Conservation (phyloP, 2,329 filamentous ascomycete species). For the Neofusicoccum kwambonambiense region DNA sequence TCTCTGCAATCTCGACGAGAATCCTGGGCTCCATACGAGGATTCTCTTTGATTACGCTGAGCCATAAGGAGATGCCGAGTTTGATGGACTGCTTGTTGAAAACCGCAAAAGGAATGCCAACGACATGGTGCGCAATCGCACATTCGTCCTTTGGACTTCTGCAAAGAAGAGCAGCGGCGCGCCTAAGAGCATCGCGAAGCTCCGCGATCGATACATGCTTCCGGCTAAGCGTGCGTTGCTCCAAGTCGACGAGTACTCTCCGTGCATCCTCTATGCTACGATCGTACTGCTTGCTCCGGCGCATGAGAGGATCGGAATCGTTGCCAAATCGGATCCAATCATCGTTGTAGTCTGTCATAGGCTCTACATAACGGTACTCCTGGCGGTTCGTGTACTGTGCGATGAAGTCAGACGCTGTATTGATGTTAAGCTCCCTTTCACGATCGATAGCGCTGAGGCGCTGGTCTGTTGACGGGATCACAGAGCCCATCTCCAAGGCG, state of each 20-base stretch:
- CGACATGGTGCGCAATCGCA: conserved; percentile 79
- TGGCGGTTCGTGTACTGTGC: conserved; percentile 96
- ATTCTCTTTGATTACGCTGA: conserved; percentile 96
- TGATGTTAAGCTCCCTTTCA: conserved; percentile 71
- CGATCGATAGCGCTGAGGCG: conserved; percentile 76
- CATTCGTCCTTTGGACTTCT: conserved; percentile 72
- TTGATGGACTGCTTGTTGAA: conserved; percentile 97
- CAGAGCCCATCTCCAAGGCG: conserved; percentile 85
- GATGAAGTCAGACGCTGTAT: conserved; percentile 92
- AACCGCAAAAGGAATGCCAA: conserved; percentile 86
- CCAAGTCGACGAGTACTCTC: conserved; percentile 67
- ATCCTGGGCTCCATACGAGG: conserved; percentile 83
- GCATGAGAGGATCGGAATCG: conserved; percentile 32
- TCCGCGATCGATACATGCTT: conserved; percentile 71
- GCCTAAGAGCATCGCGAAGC: conserved; percentile 76
- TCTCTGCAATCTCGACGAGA: conserved; percentile 79
- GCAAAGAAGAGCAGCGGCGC: conserved; percentile 84
- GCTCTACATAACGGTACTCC: conserved; percentile 87
- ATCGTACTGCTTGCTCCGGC: conserved; percentile 24
- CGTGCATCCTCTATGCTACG: conserved; percentile 53
- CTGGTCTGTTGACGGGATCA: conserved; percentile 83
- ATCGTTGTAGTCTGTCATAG: conserved; percentile 65
- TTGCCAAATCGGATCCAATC: conserved; percentile 61
- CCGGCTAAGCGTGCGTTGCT: conserved; percentile 66
- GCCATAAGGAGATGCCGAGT: conserved; percentile 91